Evolutionary conservation across 768 basidiomycete genomes (phyloP), one percentile per base, ranked within the genome.

Genomic region (Trametes coccinea): DNA sequence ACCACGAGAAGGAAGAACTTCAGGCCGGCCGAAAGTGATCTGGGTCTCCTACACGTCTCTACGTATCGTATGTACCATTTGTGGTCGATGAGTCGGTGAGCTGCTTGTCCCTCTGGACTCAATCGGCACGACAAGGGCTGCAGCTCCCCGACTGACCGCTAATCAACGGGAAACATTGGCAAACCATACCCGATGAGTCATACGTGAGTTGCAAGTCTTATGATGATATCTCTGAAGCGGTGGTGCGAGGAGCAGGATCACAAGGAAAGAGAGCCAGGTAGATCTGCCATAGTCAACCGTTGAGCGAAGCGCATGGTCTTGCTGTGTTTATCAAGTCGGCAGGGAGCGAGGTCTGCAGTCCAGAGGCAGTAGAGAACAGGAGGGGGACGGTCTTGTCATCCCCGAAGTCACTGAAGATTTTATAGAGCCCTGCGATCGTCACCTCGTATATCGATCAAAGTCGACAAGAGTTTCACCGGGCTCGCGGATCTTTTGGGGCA

Each of bases 1-100:
- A 65, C 73, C 70, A 73, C 63, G 66, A 69, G 70, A 66, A 66
- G 72, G 73, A 70, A 72, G 73, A 66, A 54, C 51, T 59, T 64
- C 72, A 71, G 71, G 63, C 48, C 56, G 59, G 22, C 8, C 33
- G n/a, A 34, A 7, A 13, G 5, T 9, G 43, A 14, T 10, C 34
- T 33, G 50, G 44, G 22, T 30, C 41, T 5, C 29, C 30, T n/a
- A 33, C 30, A 2, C 2, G 10, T 10, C 13, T 49, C 31, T 7
- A 16, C 31, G 22, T 22, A 22, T 22, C 22, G 22, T 22, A 22
- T 22, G 22, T 22, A 22, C 22, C 22, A 22, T 22, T 22, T 22
- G 22, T 22, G 22, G 22, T 41, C 8, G 11, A 22, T 9, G 17
- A 34, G 17, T 53, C 39, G 40, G 51, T 3, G 39, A 14, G 14